Evolutionary conservation across 768 basidiomycete species (phyloP).

Genomic region (Suillus spraguei): DNA sequence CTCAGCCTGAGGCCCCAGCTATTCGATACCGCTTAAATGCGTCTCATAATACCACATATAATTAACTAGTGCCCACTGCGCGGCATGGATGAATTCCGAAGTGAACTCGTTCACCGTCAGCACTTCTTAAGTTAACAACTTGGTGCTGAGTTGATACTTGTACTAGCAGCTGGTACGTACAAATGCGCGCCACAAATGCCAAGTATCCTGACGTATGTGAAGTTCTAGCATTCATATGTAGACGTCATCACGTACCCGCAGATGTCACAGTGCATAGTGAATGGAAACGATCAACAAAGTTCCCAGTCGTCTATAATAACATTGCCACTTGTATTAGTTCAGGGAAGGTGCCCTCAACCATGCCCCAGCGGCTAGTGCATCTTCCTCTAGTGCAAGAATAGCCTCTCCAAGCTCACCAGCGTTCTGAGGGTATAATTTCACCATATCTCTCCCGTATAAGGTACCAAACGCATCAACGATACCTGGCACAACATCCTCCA

Average conservation of each 20-base stretch:
- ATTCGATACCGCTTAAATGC: neutral
- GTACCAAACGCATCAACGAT: slow-evolving; percentile 51
- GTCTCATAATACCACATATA: neutral
- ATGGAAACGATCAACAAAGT: neutral
- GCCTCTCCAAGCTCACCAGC: slow-evolving; percentile 51
- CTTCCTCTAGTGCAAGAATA: slow-evolving; percentile 49
- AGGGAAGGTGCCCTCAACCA: slow-evolving; percentile 37
- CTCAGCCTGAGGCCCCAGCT: neutral
- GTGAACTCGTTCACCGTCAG: neutral
- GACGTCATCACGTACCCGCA: neutral
- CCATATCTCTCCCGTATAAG: slow-evolving; percentile 51
- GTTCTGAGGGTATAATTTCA: slow-evolving; percentile 41
- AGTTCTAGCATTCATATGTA: too few species aligned
- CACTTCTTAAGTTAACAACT: too few species aligned
- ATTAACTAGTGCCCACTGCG: neutral
- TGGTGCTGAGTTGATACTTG: neutral
- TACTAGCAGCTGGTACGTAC: neutral
- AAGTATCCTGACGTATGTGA: neutral
- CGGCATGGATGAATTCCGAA: neutral
- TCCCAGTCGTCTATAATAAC: neutral
- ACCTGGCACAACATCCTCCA: slow-evolving; percentile 54
- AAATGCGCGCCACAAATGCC: neutral
- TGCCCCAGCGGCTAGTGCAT: slow-evolving; percentile 41
- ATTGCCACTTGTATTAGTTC: neutral
- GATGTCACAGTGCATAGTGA: too few species aligned